Evolutionary conservation across 345 rosid species (phyloP).

Genomic region (Nephelium lappaceum): DNA sequence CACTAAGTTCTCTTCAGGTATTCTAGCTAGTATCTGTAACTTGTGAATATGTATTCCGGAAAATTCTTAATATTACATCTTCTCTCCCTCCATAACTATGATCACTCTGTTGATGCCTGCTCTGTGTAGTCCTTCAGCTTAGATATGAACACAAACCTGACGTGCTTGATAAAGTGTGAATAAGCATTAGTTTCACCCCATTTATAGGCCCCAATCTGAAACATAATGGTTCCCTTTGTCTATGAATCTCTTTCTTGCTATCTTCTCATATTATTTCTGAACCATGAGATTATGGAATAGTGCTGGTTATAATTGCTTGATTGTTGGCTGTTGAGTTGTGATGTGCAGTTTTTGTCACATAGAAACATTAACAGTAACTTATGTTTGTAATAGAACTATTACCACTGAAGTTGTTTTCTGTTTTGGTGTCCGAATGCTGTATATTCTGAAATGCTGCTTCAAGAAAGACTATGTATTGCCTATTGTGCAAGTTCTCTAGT

Average conservation of each 20-base stretch:
- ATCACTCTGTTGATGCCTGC: neutral
- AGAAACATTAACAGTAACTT: neutral
- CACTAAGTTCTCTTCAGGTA: conserved; percentile 78
- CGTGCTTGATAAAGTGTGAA: neutral
- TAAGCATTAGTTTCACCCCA: neutral
- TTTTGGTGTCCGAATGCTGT: neutral
- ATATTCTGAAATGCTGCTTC: conserved; percentile 15
- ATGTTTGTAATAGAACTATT: neutral
- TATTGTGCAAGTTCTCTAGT: neutral
- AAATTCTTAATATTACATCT: neutral
- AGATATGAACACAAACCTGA: neutral
- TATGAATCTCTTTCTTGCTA: neutral
- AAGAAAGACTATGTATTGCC: neutral
- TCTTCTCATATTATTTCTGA: neutral
- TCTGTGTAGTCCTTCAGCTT: neutral
- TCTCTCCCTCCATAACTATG: neutral
- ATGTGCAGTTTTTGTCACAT: no score
- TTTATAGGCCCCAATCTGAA: neutral
- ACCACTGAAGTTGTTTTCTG: neutral
- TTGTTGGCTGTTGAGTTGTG: neutral
- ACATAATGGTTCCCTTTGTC: neutral
- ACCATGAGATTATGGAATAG: neutral
- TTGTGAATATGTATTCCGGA: neutral
- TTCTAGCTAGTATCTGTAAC: neutral
- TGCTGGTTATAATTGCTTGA: neutral